A percentile compares a stretch with the other conserved stretches of the same genome.
Conservation (phyloP, 192 early-diverging fungal genomes). For the Backusella macrospora region DNA sequence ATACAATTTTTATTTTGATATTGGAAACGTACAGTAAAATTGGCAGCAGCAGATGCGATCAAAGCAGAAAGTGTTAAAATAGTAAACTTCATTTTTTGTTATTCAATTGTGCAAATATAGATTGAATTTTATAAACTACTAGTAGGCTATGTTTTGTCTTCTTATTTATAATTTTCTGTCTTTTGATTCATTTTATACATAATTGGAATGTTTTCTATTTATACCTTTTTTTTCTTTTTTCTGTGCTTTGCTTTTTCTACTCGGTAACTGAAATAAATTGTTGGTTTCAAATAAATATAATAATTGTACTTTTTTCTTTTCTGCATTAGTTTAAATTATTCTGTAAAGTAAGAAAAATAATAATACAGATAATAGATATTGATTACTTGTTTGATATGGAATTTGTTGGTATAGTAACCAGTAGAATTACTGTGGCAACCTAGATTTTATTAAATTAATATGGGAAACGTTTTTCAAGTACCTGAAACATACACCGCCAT, state of each 20-base stretch:
- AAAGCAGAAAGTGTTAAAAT: neutral
- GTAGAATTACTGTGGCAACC: too few species aligned
- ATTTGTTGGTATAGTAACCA: too few species aligned
- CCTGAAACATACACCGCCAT: neutral
- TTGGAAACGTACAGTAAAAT: neutral
- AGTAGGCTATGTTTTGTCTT: neutral
- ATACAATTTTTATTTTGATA: too few species aligned
- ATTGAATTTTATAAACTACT: too few species aligned
- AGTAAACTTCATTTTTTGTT: neutral
- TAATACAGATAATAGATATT: too few species aligned
- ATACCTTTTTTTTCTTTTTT: neutral
- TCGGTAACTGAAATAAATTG: neutral
- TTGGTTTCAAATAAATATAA: too few species aligned
- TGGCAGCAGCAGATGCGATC: neutral
- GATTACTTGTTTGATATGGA: too few species aligned
- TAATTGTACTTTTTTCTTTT: neutral
- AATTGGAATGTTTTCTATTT: neutral
- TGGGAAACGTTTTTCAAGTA: neutral
- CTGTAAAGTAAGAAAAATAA: neutral
- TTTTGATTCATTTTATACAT: neutral
- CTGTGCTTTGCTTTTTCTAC: neutral
- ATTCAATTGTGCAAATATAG: too few species aligned
- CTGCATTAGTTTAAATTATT: neutral
- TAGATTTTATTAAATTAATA: neutral
- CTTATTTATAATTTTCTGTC: neutral